Evolutionary conservation across 805 yeast species (phyloP).

Genomic region (Spathaspora passalidarum): DNA sequence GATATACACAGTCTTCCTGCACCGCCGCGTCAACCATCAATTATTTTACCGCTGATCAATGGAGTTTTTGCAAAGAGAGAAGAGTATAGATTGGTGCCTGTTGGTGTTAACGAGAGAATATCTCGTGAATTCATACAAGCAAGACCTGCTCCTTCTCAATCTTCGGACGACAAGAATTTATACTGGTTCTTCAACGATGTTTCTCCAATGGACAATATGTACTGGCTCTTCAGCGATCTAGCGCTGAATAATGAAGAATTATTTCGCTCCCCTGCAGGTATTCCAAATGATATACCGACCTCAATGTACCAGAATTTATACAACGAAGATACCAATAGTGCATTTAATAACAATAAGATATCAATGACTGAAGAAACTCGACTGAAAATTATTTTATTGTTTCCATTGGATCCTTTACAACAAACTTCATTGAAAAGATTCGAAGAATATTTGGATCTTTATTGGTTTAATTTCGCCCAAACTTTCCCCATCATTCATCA

Average conservation of each 20-base stretch:
- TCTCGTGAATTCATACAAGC: background rate
- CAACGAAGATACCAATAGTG: conserved; percentile 6
- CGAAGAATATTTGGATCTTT: conserved; percentile 7
- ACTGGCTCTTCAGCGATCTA: conserved; percentile 8
- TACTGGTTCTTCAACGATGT: conserved; percentile 8
- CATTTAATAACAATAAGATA: conserved; percentile 5
- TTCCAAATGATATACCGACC: conserved; percentile 2
- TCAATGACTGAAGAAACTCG: conserved; percentile 4
- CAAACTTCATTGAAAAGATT: conserved; percentile 3
- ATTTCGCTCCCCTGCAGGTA: background rate
- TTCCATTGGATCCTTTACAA: background rate
- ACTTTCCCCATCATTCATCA: conserved; percentile 10
- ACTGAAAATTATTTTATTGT: conserved; percentile 3
- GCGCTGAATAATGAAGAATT: background rate
- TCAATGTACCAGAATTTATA: conserved; percentile 8
- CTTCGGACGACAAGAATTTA: conserved; percentile 5
- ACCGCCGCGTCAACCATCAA: conserved; percentile 8
- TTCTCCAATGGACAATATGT: conserved; percentile 6
- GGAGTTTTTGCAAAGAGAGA: conserved; percentile 1
- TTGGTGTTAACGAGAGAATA: background rate
- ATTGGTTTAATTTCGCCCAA: conserved; percentile 9
- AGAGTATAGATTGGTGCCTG: background rate
- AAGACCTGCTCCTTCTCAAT: background rate
- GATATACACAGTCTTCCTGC: conserved; percentile 5
- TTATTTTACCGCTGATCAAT: conserved; percentile 4